Conservation (phyloP, 305 asterid genomes). For the Fraxinus latifolia region DNA sequence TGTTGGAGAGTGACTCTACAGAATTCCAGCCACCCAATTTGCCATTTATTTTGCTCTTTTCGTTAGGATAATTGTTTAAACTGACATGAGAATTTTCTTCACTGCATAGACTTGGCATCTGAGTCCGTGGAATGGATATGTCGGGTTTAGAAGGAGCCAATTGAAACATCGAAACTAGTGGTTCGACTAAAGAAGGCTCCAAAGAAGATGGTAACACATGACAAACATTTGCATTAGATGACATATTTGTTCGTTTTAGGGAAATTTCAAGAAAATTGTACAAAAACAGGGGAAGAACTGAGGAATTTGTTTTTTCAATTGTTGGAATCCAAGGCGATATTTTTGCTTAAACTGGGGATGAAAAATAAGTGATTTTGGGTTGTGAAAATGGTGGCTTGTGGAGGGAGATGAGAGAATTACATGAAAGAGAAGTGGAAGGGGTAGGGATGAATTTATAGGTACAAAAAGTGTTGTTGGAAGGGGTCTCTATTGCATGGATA, state of each 20-base stretch:
- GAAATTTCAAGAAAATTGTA: conserved; percentile 11
- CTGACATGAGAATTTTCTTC: background rate
- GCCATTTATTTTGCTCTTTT: background rate
- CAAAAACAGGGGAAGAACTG: conserved; percentile 30
- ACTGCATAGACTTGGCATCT: conserved; percentile 3
- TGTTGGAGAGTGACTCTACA: conserved; percentile 25
- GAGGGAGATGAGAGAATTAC: conserved; percentile 31
- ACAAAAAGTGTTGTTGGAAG: conserved; percentile 27
- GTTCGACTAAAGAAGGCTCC: conserved; percentile 39
- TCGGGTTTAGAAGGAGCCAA: conserved; percentile 33
- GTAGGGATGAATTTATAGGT: conserved; percentile 60
- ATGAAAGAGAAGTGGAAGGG: conserved; percentile 50
- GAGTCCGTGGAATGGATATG: conserved; percentile 27
- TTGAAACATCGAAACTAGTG: conserved; percentile 33
- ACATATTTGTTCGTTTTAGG: conserved; percentile 29
- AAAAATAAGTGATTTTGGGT: background rate
- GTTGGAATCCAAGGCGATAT: conserved; percentile 9
- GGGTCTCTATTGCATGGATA: conserved; percentile 17
- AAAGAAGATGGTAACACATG: conserved; percentile 46
- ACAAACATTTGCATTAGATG: conserved; percentile 27
- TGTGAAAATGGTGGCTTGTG: conserved; percentile 17
- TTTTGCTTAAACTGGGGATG: background rate
- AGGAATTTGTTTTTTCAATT: conserved; percentile 4
- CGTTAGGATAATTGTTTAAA: background rate
- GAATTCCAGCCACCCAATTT: conserved; percentile 33